These are phyloP conservation scores for Farysia itapuensis DNA, from an alignment of 1,284 basidiomycete species.

Conservation along the genomic window DNA sequence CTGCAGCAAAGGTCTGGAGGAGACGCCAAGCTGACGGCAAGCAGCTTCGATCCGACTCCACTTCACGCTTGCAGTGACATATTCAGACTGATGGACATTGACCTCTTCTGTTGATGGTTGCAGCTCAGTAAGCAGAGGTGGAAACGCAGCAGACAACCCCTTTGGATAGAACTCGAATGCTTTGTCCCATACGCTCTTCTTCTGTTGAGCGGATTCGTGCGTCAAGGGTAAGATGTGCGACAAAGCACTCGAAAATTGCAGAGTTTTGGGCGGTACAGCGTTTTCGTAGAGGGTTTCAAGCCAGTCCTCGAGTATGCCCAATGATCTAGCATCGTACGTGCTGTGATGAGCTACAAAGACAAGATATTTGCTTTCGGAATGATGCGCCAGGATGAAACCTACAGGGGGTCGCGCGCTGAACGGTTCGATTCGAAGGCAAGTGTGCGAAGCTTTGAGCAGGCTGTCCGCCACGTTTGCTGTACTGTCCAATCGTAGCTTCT, in stretches of 20 bases:
- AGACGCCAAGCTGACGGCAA: conserved; percentile 41
- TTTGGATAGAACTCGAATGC: conserved; percentile 23
- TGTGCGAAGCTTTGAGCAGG: conserved; percentile 3
- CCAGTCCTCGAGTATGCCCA: conserved; percentile 35
- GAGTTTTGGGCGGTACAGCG: conserved; percentile 2
- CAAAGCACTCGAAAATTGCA: conserved; percentile 35
- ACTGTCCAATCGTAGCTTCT: conserved; percentile 1
- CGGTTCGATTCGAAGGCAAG: conserved; percentile 9
- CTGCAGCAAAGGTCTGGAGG: conserved; percentile 57
- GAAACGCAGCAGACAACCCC: conserved; percentile 19
- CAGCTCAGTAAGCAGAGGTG: conserved; percentile 8
- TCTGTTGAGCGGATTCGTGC: conserved; percentile 7
- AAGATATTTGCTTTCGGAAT: conserved; percentile 10
- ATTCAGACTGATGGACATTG: conserved; percentile 16
- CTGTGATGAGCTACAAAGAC: conserved; percentile 45
- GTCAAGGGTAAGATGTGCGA: conserved; percentile 36
- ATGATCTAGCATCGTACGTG: conserved; percentile 47
- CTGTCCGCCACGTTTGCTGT: conserved; percentile 4
- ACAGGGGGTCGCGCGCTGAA: conserved; percentile 14
- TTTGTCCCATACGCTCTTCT: conserved; percentile 19
- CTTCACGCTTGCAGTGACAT: conserved; percentile 7
- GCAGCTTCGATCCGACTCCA: conserved; percentile 36
- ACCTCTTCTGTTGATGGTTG: conserved; percentile 1
- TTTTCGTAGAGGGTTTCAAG: conserved; percentile 26
- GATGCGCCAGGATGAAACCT: conserved; percentile 22